Evolutionary conservation across 163 green algal genomes (phyloP).

Genomic region (Coccomyxa subellipsoidea): DNA sequence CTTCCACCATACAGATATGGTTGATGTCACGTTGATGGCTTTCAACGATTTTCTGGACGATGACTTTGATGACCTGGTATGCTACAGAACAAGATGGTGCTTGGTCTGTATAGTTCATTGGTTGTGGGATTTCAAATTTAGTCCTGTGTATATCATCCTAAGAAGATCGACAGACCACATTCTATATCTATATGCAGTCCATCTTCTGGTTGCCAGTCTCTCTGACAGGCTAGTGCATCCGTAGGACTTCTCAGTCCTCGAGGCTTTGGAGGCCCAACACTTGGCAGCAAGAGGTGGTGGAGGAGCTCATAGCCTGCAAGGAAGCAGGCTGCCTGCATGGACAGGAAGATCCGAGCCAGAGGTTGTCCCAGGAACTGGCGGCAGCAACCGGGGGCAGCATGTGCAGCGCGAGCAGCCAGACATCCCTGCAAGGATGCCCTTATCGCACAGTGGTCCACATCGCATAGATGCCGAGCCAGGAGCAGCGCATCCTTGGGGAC

Average conservation of each 20-base stretch:
- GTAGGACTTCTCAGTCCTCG: constrained; percentile 37
- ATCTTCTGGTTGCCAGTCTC: not conserved
- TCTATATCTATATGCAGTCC: not conserved
- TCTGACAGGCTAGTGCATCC: not conserved
- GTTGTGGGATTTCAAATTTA: not conserved
- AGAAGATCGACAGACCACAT: no score
- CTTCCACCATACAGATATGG: no score
- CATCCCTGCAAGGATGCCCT: no score
- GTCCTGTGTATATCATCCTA: no score
- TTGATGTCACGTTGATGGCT: not conserved
- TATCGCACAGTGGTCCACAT: no score
- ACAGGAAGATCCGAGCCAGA: no score
- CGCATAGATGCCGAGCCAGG: no score
- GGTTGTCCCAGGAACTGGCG: not conserved
- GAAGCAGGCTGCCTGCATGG: not conserved
- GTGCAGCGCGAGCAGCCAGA: no score
- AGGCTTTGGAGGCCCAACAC: constrained; percentile 30
- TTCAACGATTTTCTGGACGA: not conserved
- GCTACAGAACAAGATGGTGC: not conserved
- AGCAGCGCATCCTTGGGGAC: no score
- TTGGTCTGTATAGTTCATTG: no score
- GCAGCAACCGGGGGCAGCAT: no score
- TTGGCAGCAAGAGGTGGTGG: not conserved
- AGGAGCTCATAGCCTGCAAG: not conserved
- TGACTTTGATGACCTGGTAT: not conserved